phyloP scores from a whole-genome alignment of 2,329 filamentous ascomycete species.

The Monilinia fructigena region DNA sequence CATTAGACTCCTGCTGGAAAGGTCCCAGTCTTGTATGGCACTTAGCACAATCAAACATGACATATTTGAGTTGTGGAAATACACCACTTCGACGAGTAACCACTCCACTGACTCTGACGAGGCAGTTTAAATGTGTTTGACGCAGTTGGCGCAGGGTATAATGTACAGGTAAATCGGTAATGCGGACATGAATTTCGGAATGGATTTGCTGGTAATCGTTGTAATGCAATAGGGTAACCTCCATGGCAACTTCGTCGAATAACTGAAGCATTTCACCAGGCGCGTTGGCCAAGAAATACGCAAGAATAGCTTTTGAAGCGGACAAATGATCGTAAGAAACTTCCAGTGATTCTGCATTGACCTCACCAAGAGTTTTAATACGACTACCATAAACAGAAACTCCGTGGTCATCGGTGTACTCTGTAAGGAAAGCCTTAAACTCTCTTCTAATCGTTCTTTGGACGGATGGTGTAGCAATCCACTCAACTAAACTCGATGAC shows the following conservation, averaged over 20 bases:
- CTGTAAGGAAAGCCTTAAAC: slow-evolving; percentile 95
- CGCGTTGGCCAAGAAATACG: slow-evolving; percentile 94
- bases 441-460: slow-evolving; percentile 92
- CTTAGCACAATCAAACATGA: slow-evolving; percentile 96
- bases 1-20: slow-evolving; percentile 95
- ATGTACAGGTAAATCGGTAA: slow-evolving; percentile 89
- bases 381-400: slow-evolving; percentile 93
- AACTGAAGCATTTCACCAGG: slow-evolving; percentile 94
- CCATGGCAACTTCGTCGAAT: slow-evolving; percentile 95
- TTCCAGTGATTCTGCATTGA: slow-evolving; percentile 94
- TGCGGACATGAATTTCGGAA: slow-evolving; percentile 94
- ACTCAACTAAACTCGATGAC: slow-evolving; percentile 87
- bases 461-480: slow-evolving; percentile 87
- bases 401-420: slow-evolving; percentile 87
- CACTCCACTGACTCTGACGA: slow-evolving; percentile 91
- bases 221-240: slow-evolving; percentile 92
- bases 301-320: slow-evolving; percentile 86
- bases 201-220: slow-evolving; percentile 97
- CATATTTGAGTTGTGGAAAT: slow-evolving; percentile 96
- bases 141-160: slow-evolving; percentile 94
- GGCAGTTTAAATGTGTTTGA: slow-evolving; percentile 92
- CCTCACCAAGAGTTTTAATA: slow-evolving; percentile 91
- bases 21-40: slow-evolving; percentile 89
- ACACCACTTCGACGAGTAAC: slow-evolving; percentile 93
- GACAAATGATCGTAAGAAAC: slow-evolving; percentile 93